Conservation (phyloP, 768 basidiomycete genomes). For the Mycena metata region DNA sequence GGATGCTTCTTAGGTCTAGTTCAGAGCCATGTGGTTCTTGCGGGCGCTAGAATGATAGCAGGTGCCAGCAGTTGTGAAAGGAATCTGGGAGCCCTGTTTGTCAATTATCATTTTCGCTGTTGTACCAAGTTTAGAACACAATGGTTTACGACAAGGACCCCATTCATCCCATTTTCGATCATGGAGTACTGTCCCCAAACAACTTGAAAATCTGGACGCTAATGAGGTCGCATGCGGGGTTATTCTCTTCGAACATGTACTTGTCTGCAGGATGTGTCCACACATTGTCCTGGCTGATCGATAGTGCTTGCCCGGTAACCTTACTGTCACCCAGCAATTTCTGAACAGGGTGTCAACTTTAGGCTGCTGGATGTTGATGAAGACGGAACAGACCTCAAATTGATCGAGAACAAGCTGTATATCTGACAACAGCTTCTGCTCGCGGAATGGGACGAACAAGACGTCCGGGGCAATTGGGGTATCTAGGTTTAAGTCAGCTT, state of each 20-base stretch:
- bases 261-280: constrained; percentile 36
- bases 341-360: background rate
- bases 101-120: no score
- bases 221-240: constrained; percentile 34
- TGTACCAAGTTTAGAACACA: no score
- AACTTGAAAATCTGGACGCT: constrained; percentile 37
- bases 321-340: constrained; percentile 35
- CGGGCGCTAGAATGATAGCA: no score
- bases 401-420: constrained; percentile 32
- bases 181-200: constrained; percentile 32
- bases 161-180: background rate
- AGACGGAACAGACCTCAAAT: constrained; percentile 22
- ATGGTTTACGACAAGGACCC: no score
- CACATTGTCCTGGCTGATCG: constrained; percentile 32
- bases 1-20: no score
- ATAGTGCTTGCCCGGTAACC: constrained; percentile 34
- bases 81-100: no score
- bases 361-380: no score
- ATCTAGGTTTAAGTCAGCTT: constrained; percentile 3
- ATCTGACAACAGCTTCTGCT: constrained; percentile 30
- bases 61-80: no score
- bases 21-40: no score
- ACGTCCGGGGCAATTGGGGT: constrained; percentile 33
- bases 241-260: constrained; percentile 31
- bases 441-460: constrained; percentile 33